phyloP scores from a whole-genome alignment of 2,329 filamentous ascomycete species.

The Colletotrichum spaethianum region DNA sequence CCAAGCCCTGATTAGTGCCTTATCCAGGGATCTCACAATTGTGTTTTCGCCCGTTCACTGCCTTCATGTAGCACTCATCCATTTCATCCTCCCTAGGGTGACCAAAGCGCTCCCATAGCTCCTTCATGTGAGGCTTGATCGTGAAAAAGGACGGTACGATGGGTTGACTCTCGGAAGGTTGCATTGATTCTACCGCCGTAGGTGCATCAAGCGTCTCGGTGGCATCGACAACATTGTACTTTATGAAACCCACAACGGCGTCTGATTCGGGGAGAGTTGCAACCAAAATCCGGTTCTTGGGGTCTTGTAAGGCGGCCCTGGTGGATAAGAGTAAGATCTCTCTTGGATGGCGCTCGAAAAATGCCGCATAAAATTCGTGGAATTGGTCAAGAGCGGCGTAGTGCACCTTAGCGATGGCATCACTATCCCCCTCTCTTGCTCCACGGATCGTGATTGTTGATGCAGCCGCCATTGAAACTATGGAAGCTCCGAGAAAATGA shows the following conservation, averaged over 20 bases:
- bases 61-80: constrained; percentile 43
- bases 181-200: not conserved
- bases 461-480: not conserved
- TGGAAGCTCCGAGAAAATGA: not conserved
- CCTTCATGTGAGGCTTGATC: constrained; percentile 41
- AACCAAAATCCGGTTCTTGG: constrained; percentile 35
- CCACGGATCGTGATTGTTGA: constrained; percentile 2
- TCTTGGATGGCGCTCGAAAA: constrained; percentile 38
- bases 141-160: constrained; percentile 34
- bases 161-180: not conserved
- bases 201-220: not conserved
- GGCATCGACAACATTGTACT: constrained; percentile 33
- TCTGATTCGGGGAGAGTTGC: constrained; percentile 16
- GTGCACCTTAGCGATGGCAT: constrained; percentile 39
- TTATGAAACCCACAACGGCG: constrained; percentile 39
- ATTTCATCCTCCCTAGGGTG: constrained; percentile 40
- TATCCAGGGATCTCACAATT: constrained; percentile 38
- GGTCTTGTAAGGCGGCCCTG: constrained; percentile 3
- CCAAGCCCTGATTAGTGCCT: constrained; percentile 6
- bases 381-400: constrained; percentile 41
- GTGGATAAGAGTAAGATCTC: constrained; percentile 37
- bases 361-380: constrained; percentile 43
- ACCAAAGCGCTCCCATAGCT: constrained; percentile 44
- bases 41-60: constrained; percentile 39
- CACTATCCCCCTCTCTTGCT: constrained; percentile 36